These are phyloP conservation scores for Mycosarcoma mackinlayi DNA, from an alignment of 1,284 basidiomycete genomes.

Conservation along the genomic window DNA sequence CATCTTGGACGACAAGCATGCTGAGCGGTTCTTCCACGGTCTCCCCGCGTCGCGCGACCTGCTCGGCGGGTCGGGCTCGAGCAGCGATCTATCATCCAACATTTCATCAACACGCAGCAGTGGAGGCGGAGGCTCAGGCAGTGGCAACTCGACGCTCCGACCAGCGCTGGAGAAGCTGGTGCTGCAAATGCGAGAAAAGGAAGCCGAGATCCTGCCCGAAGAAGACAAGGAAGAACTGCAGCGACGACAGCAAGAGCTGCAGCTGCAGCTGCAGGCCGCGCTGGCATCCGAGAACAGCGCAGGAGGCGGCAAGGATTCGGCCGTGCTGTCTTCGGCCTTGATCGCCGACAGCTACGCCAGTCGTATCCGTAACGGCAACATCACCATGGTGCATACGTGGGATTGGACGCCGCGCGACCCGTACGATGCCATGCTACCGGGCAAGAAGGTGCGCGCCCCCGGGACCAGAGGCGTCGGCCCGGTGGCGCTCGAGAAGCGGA, in stretches of 20 bases:
- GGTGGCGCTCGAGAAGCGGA: conserved; percentile 38
- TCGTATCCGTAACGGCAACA: conserved; percentile 50
- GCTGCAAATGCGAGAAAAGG: conserved; percentile 47
- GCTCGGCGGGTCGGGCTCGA: conserved; percentile 51
- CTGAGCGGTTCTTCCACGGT: conserved; percentile 66
- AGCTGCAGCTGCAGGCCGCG: conserved; percentile 48
- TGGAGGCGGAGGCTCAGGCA: conserved; percentile 52
- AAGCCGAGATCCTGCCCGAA: conserved; percentile 35
- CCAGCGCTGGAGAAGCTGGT: conserved; percentile 52
- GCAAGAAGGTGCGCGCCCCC: conserved; percentile 24
- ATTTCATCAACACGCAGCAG: conserved; percentile 51
- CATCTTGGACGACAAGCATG: conserved; percentile 61
- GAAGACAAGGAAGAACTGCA: conserved; percentile 50
- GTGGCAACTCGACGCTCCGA: conserved; percentile 55
- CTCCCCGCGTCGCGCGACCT: conserved; percentile 57
- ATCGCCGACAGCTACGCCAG: conserved; percentile 49
- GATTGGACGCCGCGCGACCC: conserved; percentile 54
- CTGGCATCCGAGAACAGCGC: conserved; percentile 36
- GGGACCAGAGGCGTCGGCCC: conserved; percentile 30
- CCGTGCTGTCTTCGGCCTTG: conserved; percentile 33
- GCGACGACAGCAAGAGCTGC: conserved; percentile 49
- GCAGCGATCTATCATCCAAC: conserved; percentile 52
- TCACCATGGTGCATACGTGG: conserved; percentile 61
- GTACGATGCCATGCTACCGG: conserved; percentile 43
- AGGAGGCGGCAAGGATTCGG: conserved; percentile 29